Percentiles rank a stretch among this genome's conserved stretches.
Evolutionary conservation across 805 yeast genomes (phyloP).

Genomic region (Helenozyma rhizophorensis): DNA sequence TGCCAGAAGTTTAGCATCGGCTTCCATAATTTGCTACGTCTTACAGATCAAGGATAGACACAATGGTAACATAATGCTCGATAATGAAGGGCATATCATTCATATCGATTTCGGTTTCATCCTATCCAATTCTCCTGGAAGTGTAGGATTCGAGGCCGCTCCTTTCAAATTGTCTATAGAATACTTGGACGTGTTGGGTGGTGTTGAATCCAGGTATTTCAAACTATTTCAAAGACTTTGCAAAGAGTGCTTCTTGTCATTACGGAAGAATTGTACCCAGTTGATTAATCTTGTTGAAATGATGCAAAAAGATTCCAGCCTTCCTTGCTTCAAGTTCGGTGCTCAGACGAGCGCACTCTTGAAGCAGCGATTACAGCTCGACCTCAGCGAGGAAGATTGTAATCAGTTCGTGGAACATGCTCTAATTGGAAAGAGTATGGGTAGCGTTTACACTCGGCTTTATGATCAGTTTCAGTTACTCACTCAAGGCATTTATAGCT

Average conservation of each 20-base stretch:
- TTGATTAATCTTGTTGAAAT: constrained; percentile 81
- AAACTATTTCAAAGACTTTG: constrained; percentile 56
- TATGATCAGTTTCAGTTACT: constrained; percentile 93
- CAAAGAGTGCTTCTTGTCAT: constrained; percentile 67
- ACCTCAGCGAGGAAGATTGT: constrained; percentile 65
- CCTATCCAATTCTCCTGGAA: constrained; percentile 92
- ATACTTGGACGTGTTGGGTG: constrained; percentile 85
- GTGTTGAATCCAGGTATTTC: constrained; percentile 59
- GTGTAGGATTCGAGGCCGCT: constrained; percentile 96
- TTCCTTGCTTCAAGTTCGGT: constrained; percentile 92
- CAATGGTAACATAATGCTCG: constrained; percentile 96
- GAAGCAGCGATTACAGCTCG: constrained; percentile 76
- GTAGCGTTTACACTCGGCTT: constrained; percentile 83
- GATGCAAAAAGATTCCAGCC: constrained; percentile 85
- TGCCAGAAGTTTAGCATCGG: constrained; percentile 83
- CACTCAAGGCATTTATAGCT: constrained; percentile 87
- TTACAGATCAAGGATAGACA: constrained; percentile 94
- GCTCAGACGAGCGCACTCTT: constrained; percentile 75
- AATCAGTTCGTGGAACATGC: constrained; percentile 74
- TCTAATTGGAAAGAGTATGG: constrained; percentile 75
- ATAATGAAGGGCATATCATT: constrained; percentile 89
- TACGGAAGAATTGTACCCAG: constrained; percentile 71
- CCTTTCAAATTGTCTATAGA: constrained; percentile 92
- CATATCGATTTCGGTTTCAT: constrained; percentile 95
- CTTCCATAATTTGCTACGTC: constrained; percentile 84